These are phyloP conservation scores for Nothophytophthora sp. DNA, from an alignment of 352 stramenopile genomes.

Conservation along the genomic window DNA sequence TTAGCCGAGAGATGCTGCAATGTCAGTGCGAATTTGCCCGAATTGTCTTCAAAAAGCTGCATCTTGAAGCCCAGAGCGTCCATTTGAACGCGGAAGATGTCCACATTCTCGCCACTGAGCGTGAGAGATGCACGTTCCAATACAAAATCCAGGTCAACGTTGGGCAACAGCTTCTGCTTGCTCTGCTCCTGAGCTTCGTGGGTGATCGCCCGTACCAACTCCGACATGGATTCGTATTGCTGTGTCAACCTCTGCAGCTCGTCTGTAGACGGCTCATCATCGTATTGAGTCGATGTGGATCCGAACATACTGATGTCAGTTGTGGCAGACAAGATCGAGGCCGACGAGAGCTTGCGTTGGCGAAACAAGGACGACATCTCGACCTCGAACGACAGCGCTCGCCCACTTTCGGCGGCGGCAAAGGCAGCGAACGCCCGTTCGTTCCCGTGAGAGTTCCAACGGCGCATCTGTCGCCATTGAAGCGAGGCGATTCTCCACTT, in stretches of 20 bases:
- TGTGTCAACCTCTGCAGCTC: constrained; percentile 49
- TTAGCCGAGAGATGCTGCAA: constrained; percentile 57
- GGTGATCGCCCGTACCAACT: constrained; percentile 40
- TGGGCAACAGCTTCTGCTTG: constrained; percentile 42
- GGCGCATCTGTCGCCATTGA: constrained; percentile 56
- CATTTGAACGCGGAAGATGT: constrained; percentile 59
- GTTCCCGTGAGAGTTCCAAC: constrained; percentile 52
- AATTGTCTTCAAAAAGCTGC: constrained; percentile 74
- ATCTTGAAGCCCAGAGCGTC: constrained; percentile 54
- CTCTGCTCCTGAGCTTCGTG: constrained; percentile 37
- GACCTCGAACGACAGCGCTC: constrained; percentile 36
- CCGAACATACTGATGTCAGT: constrained; percentile 42
- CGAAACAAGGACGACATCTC: constrained; percentile 49
- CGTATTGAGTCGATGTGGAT: constrained; percentile 31
- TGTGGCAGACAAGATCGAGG: constrained; percentile 32
- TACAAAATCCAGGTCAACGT: constrained; percentile 64
- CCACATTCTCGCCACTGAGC: constrained; percentile 55
- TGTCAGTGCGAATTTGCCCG: constrained; percentile 57
- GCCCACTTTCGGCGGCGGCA: constrained; percentile 34
- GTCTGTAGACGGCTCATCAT: constrained; percentile 44
- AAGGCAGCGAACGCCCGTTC: constrained; percentile 47
- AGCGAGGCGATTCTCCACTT: constrained; percentile 68
- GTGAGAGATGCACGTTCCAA: constrained; percentile 61
- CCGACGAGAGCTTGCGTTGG: constrained; percentile 27
- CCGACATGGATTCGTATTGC: constrained; percentile 45